phyloP scores from a whole-genome alignment of 192 early-diverging fungal genomes.

The Umbelopsis sp. region DNA sequence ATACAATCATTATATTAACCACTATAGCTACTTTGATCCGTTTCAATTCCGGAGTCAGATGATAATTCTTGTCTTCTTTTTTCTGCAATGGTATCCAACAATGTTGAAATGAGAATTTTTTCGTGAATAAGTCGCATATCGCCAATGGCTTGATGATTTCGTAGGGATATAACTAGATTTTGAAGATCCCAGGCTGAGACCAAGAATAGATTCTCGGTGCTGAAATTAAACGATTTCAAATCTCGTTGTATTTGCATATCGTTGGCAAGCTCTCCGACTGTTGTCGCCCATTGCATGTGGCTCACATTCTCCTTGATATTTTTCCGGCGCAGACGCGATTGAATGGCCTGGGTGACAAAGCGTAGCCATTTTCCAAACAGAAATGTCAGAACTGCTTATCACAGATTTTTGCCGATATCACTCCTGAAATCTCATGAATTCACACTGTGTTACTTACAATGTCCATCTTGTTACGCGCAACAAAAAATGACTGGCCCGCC shows the following conservation, averaged over 20 bases:
- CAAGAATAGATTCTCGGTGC: conserved; percentile 21
- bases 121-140: conserved; percentile 16
- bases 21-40: conserved; percentile 1
- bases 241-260: conserved; percentile 24
- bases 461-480: conserved; percentile 27
- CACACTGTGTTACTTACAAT: conserved; percentile 9
- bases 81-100: conserved; percentile 15
- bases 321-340: neutral
- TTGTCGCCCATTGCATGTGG: conserved; percentile 1
- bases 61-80: conserved; percentile 18
- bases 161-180: conserved; percentile 24
- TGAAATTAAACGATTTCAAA: conserved; percentile 20
- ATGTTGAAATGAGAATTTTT: conserved; percentile 9
- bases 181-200: conserved; percentile 28
- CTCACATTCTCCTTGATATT: conserved; percentile 5
- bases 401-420: no score
- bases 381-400: no score
- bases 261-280: conserved; percentile 10
- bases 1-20: neutral
- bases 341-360: conserved; percentile 2
- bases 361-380: neutral
- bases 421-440: no score
- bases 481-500: conserved; percentile 17
- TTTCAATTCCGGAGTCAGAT: conserved; percentile 4
- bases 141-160: conserved; percentile 14